phyloP scores from a whole-genome alignment of 306 rosid genomes.

The Cyamopsis tetragonoloba region DNA sequence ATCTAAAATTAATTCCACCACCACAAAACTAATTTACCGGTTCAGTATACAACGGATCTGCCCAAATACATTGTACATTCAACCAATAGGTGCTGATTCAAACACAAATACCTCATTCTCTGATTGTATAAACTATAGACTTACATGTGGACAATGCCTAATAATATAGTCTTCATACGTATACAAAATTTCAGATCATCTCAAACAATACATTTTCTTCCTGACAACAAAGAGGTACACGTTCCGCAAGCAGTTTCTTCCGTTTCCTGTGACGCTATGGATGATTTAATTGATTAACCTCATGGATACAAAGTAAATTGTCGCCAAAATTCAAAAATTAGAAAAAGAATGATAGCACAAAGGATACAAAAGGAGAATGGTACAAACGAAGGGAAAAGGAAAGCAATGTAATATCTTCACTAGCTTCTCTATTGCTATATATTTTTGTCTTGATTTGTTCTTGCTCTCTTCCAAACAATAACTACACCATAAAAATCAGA shows the following conservation, averaged over 20 bases:
- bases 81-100: background rate
- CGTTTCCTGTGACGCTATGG: conserved; percentile 8
- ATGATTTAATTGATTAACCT: conserved; percentile 3
- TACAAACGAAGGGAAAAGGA: background rate
- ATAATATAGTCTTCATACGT: conserved; percentile 7
- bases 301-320: conserved; percentile 1
- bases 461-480: conserved; percentile 95
- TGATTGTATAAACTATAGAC: background rate
- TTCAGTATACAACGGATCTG: background rate
- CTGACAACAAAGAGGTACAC: conserved; percentile 6
- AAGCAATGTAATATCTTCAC: conserved; percentile 20
- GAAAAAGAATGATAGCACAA: conserved; percentile 23
- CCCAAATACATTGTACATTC: background rate
- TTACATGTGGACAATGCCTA: conserved; percentile 6
- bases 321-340: background rate
- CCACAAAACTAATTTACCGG: too few species aligned
- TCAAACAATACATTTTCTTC: conserved; percentile 18
- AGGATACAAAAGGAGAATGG: conserved; percentile 21
- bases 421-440: conserved; percentile 9
- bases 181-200: conserved; percentile 7
- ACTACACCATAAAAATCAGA: conserved; percentile 87
- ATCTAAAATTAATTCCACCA: too few species aligned
- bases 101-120: background rate
- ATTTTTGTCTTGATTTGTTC: conserved; percentile 42
- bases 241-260: background rate